Evolutionary conservation across 306 rosid genomes (phyloP), one percentile per base, ranked within the genome.

Genomic region (Sicyos edulis): DNA sequence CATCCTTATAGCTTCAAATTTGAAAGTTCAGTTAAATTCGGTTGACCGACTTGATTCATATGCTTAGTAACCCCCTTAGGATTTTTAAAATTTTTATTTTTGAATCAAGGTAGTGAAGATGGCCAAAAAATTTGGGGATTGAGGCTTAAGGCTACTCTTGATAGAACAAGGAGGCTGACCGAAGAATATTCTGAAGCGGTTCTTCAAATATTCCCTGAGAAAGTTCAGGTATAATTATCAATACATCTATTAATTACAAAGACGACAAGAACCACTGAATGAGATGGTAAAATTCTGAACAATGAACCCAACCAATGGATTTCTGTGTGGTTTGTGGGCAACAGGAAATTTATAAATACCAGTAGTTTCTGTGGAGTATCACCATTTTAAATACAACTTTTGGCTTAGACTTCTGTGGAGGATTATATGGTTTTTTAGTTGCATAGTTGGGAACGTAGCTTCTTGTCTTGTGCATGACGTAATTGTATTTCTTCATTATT

Each of bases 101-200:
- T 40, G 45, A 12, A 54, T 79, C 40, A 80, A 92, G 99, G 92
- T 62, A 88, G 79, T 83, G 99, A 93, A 83, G 99, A 91, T 87
- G 99, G 99, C 49, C 88, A 80, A 83, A 91, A 45, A 37, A 82
- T 91, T 71, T 93, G 97, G 99, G 82, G 92, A 53, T 81, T 91
- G 84, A 85, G 96, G 84, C 92, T 87, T 64, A 93, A 93, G 83
- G 92, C 96, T 74, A 90, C 97, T 71, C 97, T 93, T 75, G 99
- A 93, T 79, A 87, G 99, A 81, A 84, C 96, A 40, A 91, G 91
- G 79, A 87, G 99, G 86, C 87, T 93, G 68, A 93, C 97, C 14
- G 96, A 93, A 86, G 96, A 88, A 78, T 93, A 93, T 76, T 86
- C 97, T 15, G 99, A 93, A 88, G 88, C 87, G 58, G 92, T 93